A percentile compares a stretch with the other conserved stretches of the same genome.
Evolutionary conservation across 305 asterid genomes (phyloP).

Genomic region (Ilex paraguariensis): DNA sequence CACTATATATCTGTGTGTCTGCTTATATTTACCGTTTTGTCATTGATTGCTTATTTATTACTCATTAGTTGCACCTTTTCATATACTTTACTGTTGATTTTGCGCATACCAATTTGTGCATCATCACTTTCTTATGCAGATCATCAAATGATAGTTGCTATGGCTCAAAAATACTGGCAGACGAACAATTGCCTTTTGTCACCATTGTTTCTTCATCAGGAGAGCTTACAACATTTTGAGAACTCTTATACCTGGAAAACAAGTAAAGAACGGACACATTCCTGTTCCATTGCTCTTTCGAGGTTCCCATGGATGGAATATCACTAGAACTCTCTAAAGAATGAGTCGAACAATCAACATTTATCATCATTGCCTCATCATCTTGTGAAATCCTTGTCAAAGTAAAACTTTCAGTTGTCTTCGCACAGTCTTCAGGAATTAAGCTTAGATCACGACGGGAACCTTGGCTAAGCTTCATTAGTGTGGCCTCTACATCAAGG

Average conservation of each 20-base stretch:
- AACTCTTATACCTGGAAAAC: slow-evolving; percentile 48
- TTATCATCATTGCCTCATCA: slow-evolving; percentile 19
- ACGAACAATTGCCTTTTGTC: slow-evolving; percentile 22
- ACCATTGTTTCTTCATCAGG: slow-evolving; percentile 20
- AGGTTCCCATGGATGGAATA: slow-evolving; percentile 21
- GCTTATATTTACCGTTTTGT: no score
- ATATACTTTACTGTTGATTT: no score
- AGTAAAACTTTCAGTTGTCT: slow-evolving; percentile 14
- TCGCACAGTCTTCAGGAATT: slow-evolving; percentile 21
- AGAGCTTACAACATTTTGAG: slow-evolving; percentile 20
- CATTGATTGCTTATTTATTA: no score
- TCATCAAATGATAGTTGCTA: slow-evolving; percentile 13
- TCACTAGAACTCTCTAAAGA: slow-evolving; percentile 20
- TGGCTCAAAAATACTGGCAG: slow-evolving; percentile 21
- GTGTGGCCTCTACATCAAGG: slow-evolving; percentile 52
- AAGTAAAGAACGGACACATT: slow-evolving; percentile 48
- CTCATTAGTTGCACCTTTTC: no score
- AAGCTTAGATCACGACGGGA: slow-evolving; percentile 36
- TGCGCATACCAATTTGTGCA: no score
- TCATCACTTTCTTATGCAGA: slow-evolving; percentile 10
- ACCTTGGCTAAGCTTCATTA: slow-evolving; percentile 73
- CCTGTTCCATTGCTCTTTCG: slow-evolving; percentile 19
- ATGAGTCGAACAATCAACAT: slow-evolving; percentile 27
- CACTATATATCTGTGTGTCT: no score
- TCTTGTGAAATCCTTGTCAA: slow-evolving; percentile 23